phyloP scores from a whole-genome alignment of 2,329 filamentous ascomycete genomes.

The Pseudocercospora musae region DNA sequence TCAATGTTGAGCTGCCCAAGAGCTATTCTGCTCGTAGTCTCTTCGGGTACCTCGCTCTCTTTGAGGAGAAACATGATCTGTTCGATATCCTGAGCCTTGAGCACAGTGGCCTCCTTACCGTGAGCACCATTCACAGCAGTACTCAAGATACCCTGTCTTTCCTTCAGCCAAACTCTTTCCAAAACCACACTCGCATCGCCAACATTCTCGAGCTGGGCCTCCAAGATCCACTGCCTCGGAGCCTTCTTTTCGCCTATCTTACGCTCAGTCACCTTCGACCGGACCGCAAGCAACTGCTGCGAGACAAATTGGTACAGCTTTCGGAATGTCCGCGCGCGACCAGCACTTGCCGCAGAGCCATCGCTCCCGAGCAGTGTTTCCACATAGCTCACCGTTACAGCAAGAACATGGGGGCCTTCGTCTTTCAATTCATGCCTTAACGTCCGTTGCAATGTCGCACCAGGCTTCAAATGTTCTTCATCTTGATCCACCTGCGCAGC shows the following conservation, averaged over 20 bases:
- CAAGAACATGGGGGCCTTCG: slow-evolving; percentile 88
- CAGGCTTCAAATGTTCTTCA: slow-evolving; percentile 48
- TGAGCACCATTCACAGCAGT: slow-evolving; percentile 32
- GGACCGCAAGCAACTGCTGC: slow-evolving; percentile 81
- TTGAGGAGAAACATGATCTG: slow-evolving; percentile 64
- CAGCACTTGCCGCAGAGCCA: slow-evolving; percentile 48
- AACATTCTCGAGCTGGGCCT: slow-evolving; percentile 94
- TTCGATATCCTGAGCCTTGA: slow-evolving; percentile 61
- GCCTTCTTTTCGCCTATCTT: slow-evolving; percentile 41
- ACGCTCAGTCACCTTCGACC: slow-evolving; percentile 74
- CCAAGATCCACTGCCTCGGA: slow-evolving; percentile 65
- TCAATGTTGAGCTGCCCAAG: slow-evolving; percentile 82
- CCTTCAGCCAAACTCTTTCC: slow-evolving; percentile 50
- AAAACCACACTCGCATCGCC: slow-evolving; percentile 79
- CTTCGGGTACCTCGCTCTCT: slow-evolving; percentile 45
- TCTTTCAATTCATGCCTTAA: slow-evolving; percentile 87
- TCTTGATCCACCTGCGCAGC: slow-evolving; percentile 48
- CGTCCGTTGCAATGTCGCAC: slow-evolving; percentile 73
- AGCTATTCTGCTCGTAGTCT: slow-evolving; percentile 50
- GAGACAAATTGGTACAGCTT: slow-evolving; percentile 97
- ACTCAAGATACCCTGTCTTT: slow-evolving; percentile 29
- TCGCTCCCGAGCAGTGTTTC: slow-evolving; percentile 58
- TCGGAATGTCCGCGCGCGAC: slow-evolving; percentile 77
- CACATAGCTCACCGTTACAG: slow-evolving; percentile 90
- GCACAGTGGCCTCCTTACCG: slow-evolving; percentile 39